Conservation (phyloP, 129 eudicot species). For the Lactuca saligna region DNA sequence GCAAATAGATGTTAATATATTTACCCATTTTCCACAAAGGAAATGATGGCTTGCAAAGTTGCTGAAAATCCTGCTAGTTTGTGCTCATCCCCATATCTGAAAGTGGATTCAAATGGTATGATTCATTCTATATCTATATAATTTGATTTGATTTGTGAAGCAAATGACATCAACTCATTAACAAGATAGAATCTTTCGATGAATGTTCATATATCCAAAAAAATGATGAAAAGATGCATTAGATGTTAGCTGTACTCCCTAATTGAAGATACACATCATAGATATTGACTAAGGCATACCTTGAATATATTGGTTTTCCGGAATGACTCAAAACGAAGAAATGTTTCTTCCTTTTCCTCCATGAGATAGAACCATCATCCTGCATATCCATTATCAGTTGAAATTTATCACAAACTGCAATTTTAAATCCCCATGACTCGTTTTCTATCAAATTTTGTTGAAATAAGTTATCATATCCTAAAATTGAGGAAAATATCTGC, state of each 20-base stretch:
- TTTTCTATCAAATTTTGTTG: neutral
- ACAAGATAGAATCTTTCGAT: neutral
- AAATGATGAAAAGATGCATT: neutral
- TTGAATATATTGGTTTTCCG: constrained; percentile 96
- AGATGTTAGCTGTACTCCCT: neutral
- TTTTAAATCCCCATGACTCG: neutral
- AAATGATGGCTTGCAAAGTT: constrained; percentile 97
- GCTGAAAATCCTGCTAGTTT: constrained; percentile 99
- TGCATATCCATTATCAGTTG: constrained; percentile 43
- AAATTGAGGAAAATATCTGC: neutral
- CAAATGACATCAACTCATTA: constrained; percentile 6
- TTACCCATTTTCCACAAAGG: constrained; percentile 97
- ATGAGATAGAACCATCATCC: constrained; percentile 93
- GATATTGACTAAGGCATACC: constrained; percentile 41
- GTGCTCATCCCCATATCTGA: constrained; percentile 94
- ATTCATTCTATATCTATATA: constrained; percentile 13
- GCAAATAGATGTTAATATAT: constrained; percentile 24
- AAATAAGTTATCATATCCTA: constrained; percentile 15
- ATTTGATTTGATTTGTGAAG: neutral
- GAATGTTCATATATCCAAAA: constrained; percentile 5
- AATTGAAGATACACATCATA: neutral
- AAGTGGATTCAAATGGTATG: constrained; percentile 9
- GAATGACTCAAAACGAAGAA: constrained; percentile 85
- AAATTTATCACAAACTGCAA: neutral
- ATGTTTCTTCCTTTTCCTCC: constrained; percentile 99